Base-by-base conservation (phyloP, 164 flowering plant genomes). In the Annona squamosa region DNA sequence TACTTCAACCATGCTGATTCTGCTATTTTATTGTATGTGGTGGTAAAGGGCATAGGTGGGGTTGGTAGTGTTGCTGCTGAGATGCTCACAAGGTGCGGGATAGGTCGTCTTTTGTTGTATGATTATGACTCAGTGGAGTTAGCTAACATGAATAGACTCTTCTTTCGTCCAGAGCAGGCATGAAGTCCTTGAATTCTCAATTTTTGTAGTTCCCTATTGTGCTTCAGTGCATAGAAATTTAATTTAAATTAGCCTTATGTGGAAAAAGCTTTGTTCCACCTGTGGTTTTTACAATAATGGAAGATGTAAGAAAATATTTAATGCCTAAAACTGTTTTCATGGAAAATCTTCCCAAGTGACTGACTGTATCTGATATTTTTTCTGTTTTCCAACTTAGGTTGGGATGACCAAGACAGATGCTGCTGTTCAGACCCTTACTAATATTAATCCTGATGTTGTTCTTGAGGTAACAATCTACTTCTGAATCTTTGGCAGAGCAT, bases 11-110 rank as follows among this genome's bases (percentile, higher is more conserved):
- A 16, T 52, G 13, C 9, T 52, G 59, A 10, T 52, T 10, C 59
- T 9, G 59, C 59, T 52, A 5, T 12, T 48, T 48, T 48, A 5
- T 48, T 52, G 9, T 5, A 48, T 68, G 70, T 68, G 73, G 19
- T 41, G 69, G 70, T 61, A 47, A 86, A 95, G 99, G 99, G 99
- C 73, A 84, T 95, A 69, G 99, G 99, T 82, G 99, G 99, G 72
- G 98, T 95, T n/a, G 99, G 99, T 72, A 95, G 99, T 86, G 99
- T 95, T 82, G 98, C 99, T 46, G 98, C 98, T 79, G 99, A 95
- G 84, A 95, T 95, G 99, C 86, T 95, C 62, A 95, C 98, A 75
- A 91, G 99, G 82, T 95, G 99, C 76, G 99, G 99, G 69, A 89
- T 93, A 67, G 99, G 98, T 70, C 96, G 98, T 73, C 91, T 95